Evolutionary conservation across 2,329 filamentous ascomycete genomes (phyloP), one percentile per base, ranked within the genome.

Genomic region (Sporothrix inflata): DNA sequence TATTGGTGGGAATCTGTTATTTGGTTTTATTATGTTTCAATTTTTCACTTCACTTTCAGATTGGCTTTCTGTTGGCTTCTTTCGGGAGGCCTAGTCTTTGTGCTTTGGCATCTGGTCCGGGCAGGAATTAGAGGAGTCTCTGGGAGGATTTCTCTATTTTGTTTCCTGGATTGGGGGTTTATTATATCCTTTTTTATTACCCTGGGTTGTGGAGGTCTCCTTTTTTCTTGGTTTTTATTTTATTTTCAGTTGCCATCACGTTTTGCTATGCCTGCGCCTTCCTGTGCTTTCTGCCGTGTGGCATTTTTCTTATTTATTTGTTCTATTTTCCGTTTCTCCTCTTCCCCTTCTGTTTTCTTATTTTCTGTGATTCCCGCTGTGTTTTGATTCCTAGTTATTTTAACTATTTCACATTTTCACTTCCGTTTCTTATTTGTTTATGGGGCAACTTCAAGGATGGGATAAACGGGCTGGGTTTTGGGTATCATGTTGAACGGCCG

Each of bases 121-220:
- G 71, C 70, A 66, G 69, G 71, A 71, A 53, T 51, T 71, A 71
- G 69, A 74, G 72, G 72, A 71, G 71, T 73, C 73, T 73, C 70
- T 73, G 70, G 73, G 71, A 65, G 71, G 73, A 72, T 74, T 71
- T 69, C 63, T 72, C 63, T 6, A 34, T 69, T 47, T 66, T 49
- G 11, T 21, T 70, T 53, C 38, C 60, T 21, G 60, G 57, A 49
- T 45, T 21, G 49, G 55, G 61, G 24, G 38, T 34, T 49, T 68
- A 21, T 34, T 53, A 49, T 71, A 49, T 55, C 55, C 68, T 30
- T 69, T 71, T 53, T 65, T 73, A 24, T 49, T 63, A 49, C 40
- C 27, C 16, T 51, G 38, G 40, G 53, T 27, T 16, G 65, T 51
- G 47, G 53, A 57, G 63, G 65, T 71, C 38, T 30, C 30, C 34